Evolutionary conservation across 257 asterid species (phyloP), one percentile per base, ranked within the genome.

Genomic region (Jacaranda mimosifolia): DNA sequence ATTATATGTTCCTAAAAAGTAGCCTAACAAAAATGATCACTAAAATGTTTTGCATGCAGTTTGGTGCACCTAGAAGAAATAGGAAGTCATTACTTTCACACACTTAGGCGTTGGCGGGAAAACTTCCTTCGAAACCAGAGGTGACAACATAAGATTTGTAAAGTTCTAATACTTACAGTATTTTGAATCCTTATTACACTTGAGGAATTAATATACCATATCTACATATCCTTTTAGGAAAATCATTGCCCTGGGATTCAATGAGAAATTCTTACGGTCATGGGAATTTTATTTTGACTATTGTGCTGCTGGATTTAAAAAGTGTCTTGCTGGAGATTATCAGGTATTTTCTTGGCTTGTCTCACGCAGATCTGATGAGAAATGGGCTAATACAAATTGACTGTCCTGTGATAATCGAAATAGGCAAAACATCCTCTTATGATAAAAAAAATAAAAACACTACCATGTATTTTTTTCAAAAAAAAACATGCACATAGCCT

Each of bases 211-310:
- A 6, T 42, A 9, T 42, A 26, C 26, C 26, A 11, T 60, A 32
- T 62, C 21, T 39, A 49, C 49, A 26, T 26, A 2, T 3, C 46
- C 4, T 14, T 26, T 15, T 57, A 89, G 97, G 70, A 13, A 87
- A 85, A 79, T 91, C 69, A 63, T 63, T 6, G 85, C 48, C 6
- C 69, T 89, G 78, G 91, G 92, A 32, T 91, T 91, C 70, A 79
- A 87, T 21, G 84, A 91, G 62, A 91, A 86, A 86, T 91, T 91
- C 89, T 82, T 89, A 55, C 69, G 97, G 40, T 86, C 94, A 4
- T 89, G 94, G 94, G 94, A 89, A 76, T 91, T 86, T 82, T 91
- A 89, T 77, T 85, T 87, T 21, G 90, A 87, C 78, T 89, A 85
- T 35, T 79, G 70, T 39, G 88, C 87, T 19, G 89, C 94, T 40